Percentiles rank a stretch among this genome's conserved stretches.
Evolutionary conservation across 352 stramenopile genomes (phyloP).

Genomic region (Lagenidium giganteum): DNA sequence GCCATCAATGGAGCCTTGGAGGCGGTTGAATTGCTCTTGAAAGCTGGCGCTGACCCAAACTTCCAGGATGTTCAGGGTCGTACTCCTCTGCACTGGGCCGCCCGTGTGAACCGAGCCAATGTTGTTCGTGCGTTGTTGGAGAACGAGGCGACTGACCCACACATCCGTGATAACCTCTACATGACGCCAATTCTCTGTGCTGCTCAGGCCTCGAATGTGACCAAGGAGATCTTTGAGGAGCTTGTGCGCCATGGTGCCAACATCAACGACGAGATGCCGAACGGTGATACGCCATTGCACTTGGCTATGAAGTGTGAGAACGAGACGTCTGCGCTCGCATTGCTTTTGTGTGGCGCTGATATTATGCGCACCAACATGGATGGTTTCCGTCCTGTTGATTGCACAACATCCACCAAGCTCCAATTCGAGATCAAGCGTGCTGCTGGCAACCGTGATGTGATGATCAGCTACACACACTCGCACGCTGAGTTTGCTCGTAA

Average conservation of each 20-base stretch:
- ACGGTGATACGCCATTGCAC: constrained; percentile 69
- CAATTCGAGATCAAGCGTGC: constrained; percentile 81
- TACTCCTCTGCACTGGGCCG: constrained; percentile 66
- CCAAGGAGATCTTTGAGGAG: constrained; percentile 40
- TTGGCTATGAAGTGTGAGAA: constrained; percentile 72
- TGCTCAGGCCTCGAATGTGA: constrained; percentile 45
- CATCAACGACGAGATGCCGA: constrained; percentile 61
- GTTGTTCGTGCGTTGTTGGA: constrained; percentile 46
- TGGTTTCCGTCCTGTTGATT: constrained; percentile 66
- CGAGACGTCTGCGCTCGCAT: constrained; percentile 48
- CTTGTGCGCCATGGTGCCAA: constrained; percentile 46
- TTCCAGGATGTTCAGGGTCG: constrained; percentile 60
- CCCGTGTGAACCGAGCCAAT: constrained; percentile 41
- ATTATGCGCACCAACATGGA: constrained; percentile 65
- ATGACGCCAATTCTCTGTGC: constrained; percentile 69
- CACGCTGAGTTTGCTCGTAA: constrained; percentile 70
- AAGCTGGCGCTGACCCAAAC: constrained; percentile 56
- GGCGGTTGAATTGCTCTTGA: constrained; percentile 38
- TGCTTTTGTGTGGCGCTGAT: constrained; percentile 49
- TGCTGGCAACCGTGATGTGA: constrained; percentile 75
- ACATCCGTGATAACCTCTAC: constrained; percentile 44
- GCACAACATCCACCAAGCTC: constrained; percentile 74
- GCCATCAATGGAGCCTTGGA: constrained; percentile 46
- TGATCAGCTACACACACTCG: constrained; percentile 87
- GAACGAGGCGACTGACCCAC: constrained; percentile 42